Evolutionary conservation across 306 rosid species (phyloP), one percentile per base, ranked within the genome.

Genomic region (Lablab purpureus): DNA sequence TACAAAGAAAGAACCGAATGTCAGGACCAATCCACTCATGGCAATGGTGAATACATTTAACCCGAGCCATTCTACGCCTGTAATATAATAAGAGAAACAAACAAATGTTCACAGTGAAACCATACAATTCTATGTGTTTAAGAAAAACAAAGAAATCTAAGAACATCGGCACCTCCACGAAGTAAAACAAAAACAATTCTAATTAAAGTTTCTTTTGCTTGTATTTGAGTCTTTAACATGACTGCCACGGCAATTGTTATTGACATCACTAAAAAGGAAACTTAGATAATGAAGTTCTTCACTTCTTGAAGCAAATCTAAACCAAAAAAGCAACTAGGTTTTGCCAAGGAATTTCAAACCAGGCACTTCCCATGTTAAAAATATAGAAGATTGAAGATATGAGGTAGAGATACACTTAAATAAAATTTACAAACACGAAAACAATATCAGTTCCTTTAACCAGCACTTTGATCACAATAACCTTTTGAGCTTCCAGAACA

Each of bases 31-130:
- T 10, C 79, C 92, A 18, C 94, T 37, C 68, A 75, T 19, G 47
- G 54, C 55, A 75, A 87, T 5, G 54, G 92, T 77, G 19, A 85
- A 40, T 51, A 0, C 87, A 66, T 91, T 90, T n/a, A 86, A 75
- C 83, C 96, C 97, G 0, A 89, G 84, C 92, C 88, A 85, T 87
- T 90, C 94, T 69, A 90, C 41, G 76, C 79, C 99, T 95, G 91
- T 75, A 84, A 75, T 51, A 83, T 74, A 67, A 82, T 36, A 25
- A 65, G 64, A 73, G 37, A 80, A 67, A 54, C 79, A 79, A 49
- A 51, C 46, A 1, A 27, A 47, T 47, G 10, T 41, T 56, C 5
- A 54, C 47, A 54, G 30, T 75, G 56, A 66, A 75, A 47, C 66
- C 71, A 69, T 19, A 23, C 18, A 50, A 40, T 60, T 70, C 18